A percentile compares a stretch with the other conserved stretches of the same genome.
Conservation (phyloP, 2,329 filamentous ascomycete species). For the Trichoderma polysporum region DNA sequence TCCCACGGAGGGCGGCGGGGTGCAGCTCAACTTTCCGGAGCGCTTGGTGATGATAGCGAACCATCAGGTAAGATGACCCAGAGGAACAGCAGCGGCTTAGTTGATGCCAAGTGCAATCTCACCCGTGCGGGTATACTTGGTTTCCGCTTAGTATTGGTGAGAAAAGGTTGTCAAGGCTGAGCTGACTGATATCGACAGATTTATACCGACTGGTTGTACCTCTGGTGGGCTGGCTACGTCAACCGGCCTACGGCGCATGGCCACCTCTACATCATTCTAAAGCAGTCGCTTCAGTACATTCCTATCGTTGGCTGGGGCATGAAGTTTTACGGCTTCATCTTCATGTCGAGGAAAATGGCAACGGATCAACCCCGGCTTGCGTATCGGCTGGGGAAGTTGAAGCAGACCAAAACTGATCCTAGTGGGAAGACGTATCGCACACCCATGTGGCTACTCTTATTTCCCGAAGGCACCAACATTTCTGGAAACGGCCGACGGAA, state of each 20-base stretch:
- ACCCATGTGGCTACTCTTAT: slow-evolving; percentile 89
- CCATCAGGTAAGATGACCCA: slow-evolving; percentile 62
- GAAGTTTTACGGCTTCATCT: slow-evolving; percentile 87
- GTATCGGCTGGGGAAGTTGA: slow-evolving; percentile 69
- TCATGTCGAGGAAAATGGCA: slow-evolving; percentile 86
- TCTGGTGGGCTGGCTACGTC: slow-evolving; percentile 93
- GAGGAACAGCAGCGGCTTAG: not conserved
- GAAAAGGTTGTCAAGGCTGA: not conserved
- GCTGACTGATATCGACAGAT: slow-evolving; percentile 46
- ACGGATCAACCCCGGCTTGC: slow-evolving; percentile 74
- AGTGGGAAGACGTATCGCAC: slow-evolving; percentile 58
- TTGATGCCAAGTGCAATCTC: not conserved
- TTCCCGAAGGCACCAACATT: slow-evolving; percentile 84
- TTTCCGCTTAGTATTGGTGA: not conserved
- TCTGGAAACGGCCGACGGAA: slow-evolving; percentile 68
- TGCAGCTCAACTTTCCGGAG: slow-evolving; percentile 79
- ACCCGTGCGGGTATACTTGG: not conserved
- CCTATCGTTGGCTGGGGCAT: slow-evolving; percentile 79
- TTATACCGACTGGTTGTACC: slow-evolving; percentile 88
- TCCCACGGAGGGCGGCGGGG: slow-evolving; percentile 66
- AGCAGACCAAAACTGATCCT: slow-evolving; percentile 54
- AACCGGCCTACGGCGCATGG: slow-evolving; percentile 74
- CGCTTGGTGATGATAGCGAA: slow-evolving; percentile 83
- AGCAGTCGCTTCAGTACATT: slow-evolving; percentile 80
- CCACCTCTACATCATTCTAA: slow-evolving; percentile 85